phyloP scores from a whole-genome alignment of 169 alveolate genomes.

The Plasmodium falciparum region DNA sequence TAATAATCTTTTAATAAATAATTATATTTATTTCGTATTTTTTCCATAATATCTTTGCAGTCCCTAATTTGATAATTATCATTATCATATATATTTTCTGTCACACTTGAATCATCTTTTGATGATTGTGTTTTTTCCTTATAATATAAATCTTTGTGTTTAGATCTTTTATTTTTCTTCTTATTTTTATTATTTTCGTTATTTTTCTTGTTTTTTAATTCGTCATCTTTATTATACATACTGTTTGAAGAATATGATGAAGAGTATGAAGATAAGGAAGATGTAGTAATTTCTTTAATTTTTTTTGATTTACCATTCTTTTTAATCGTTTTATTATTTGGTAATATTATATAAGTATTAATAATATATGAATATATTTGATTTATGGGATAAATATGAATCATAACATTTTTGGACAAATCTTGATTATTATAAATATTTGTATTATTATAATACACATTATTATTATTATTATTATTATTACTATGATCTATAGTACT shows the following conservation, averaged over 20 bases:
- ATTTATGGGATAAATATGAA: conserved; percentile 13
- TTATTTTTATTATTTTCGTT: neutral
- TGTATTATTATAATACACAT: neutral
- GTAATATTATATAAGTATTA: neutral
- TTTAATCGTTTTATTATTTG: neutral
- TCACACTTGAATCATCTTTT: conserved; percentile 27
- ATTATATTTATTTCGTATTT: conserved; percentile 55
- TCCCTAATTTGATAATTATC: neutral
- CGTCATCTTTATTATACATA: neutral
- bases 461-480: neutral
- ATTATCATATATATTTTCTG: conserved; percentile 22
- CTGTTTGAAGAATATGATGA: neutral
- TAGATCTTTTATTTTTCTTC: neutral
- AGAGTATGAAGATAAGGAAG: neutral
- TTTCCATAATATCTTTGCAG: neutral
- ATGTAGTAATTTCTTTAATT: neutral
- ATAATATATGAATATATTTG: conserved; percentile 19
- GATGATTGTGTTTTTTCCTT: neutral
- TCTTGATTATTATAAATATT: neutral
- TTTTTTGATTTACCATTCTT: neutral
- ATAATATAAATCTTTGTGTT: neutral
- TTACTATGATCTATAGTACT: neutral
- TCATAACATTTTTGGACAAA: neutral
- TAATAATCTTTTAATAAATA: conserved; percentile 21
- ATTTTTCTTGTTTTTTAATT: conserved; percentile 7